phyloP scores from a whole-genome alignment of 2,329 filamentous ascomycete species.

The Fusarium floridanum region DNA sequence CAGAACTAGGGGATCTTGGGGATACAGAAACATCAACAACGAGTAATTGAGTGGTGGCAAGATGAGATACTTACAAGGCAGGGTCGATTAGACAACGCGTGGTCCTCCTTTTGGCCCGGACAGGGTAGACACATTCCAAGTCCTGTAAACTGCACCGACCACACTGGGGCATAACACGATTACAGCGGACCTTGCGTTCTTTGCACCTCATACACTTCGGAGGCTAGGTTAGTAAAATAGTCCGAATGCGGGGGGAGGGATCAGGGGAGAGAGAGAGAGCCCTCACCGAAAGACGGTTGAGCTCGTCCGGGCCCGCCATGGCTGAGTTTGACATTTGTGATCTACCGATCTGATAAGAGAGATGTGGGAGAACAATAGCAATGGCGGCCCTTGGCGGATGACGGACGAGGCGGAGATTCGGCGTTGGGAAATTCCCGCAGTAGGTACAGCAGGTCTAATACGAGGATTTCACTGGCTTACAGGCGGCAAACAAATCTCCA shows the following conservation, averaged over 20 bases:
- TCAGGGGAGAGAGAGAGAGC: not conserved
- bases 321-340: conserved; percentile 23
- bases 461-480: not conserved
- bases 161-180: conserved; percentile 47
- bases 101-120: conserved; percentile 44
- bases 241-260: not conserved
- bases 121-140: conserved; percentile 46
- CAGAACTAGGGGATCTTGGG: conserved; percentile 22
- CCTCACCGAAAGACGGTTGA: conserved; percentile 45
- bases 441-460: conserved; percentile 6
- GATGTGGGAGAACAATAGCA: not conserved
- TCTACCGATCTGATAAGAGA: not conserved
- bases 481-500: not conserved
- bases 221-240: conserved; percentile 9
- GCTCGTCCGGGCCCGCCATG: conserved; percentile 28
- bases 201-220: conserved; percentile 46
- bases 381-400: not conserved
- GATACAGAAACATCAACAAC: conserved; percentile 12
- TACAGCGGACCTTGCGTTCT: conserved; percentile 49
- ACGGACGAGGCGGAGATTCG: conserved; percentile 29
- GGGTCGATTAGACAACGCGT: conserved; percentile 29
- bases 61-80: conserved; percentile 31
- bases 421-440: conserved; percentile 19
- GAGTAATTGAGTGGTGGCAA: not conserved
- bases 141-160: conserved; percentile 45